Evolutionary conservation across 1,139 yeast species (phyloP).

Genomic region (Hemisphaericaspora xylanilytica): DNA sequence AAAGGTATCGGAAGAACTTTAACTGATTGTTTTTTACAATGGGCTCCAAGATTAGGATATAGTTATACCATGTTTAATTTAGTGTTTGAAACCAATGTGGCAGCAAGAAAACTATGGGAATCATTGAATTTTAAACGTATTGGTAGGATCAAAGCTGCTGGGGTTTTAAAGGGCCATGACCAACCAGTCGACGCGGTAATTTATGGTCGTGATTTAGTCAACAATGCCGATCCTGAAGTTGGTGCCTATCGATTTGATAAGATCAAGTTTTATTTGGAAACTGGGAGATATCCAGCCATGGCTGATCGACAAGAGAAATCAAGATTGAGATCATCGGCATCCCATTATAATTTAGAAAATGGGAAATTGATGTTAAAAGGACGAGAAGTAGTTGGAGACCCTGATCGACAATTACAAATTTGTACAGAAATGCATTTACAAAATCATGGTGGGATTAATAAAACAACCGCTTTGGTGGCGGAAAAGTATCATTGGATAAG

Average conservation of each 20-base stretch:
- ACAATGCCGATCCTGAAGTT: constrained; percentile 46
- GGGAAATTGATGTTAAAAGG: constrained; percentile 78
- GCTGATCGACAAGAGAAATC: constrained; percentile 83
- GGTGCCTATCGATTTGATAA: constrained; percentile 72
- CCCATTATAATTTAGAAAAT: constrained; percentile 67
- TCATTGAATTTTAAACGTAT: constrained; percentile 72
- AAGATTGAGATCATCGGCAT: constrained; percentile 75
- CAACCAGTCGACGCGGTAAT: constrained; percentile 79
- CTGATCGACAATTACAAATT: constrained; percentile 68
- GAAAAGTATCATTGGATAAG: constrained; percentile 90
- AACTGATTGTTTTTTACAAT: constrained; percentile 78
- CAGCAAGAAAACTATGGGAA: constrained; percentile 79
- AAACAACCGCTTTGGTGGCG: constrained; percentile 73
- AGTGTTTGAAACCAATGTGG: constrained; percentile 83
- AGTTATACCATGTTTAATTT: constrained; percentile 80
- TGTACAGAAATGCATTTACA: constrained; percentile 68
- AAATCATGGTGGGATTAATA: constrained; percentile 87
- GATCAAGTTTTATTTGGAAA: constrained; percentile 72
- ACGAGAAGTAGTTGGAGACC: constrained; percentile 77
- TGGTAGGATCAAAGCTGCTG: constrained; percentile 82
- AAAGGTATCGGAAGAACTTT: constrained; percentile 86
- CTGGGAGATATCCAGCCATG: constrained; percentile 83
- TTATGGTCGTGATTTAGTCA: constrained; percentile 58
- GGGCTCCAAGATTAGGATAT: constrained; percentile 91
- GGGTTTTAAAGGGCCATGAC: constrained; percentile 79